Base-by-base conservation (phyloP, 2,329 filamentous ascomycete species). In the Trichoderma asperellum region DNA sequence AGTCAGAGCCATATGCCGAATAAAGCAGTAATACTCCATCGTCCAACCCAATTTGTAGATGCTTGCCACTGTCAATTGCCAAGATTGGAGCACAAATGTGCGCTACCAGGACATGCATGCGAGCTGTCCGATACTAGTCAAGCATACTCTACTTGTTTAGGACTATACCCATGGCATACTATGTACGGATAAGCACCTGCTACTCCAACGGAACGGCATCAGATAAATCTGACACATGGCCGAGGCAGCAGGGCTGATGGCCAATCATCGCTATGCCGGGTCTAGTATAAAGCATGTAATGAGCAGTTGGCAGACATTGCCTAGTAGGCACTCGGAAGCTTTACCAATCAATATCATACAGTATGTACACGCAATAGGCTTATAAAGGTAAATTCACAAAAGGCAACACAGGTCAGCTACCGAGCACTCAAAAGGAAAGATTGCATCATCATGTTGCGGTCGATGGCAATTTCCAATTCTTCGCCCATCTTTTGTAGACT, bases 81-180 rank as follows among this genome's bases (percentile, higher is more conserved):
- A 63, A 63, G 60, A 63, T 53, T 63, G 60, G 60, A 63, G 21
- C 47, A 32, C 32, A 27, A 27, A 52, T 27, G 32, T 35, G 27
- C 32, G 60, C 47, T 63, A 49, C 59, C 40, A 49, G 32, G 47
- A 14, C 40, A 37, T 53, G 60, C 60, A 63, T 63, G 21, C 53
- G 47, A 63, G 60, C 43, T 63, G 47, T 63, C 59, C 49, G 40
- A 43, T 61, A n/a, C 56, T 58, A 57, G 55, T 57, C 55, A 35
- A 49, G 21, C 21, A 14, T 5, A 57, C 24, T 55, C 52, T 55
- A 32, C 52, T 56, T 56, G 53, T 34, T 56, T 56, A 32, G 53
- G 53, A 34, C 53, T 18, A 18, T 32, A 56, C 53, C 53, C 53
- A 56, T 21, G 53, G 53, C 53, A 18, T 29, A 56, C n/a, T n/a